Conservation (phyloP, 495 filamentous ascomycete species). For the Xylaria scruposa region DNA sequence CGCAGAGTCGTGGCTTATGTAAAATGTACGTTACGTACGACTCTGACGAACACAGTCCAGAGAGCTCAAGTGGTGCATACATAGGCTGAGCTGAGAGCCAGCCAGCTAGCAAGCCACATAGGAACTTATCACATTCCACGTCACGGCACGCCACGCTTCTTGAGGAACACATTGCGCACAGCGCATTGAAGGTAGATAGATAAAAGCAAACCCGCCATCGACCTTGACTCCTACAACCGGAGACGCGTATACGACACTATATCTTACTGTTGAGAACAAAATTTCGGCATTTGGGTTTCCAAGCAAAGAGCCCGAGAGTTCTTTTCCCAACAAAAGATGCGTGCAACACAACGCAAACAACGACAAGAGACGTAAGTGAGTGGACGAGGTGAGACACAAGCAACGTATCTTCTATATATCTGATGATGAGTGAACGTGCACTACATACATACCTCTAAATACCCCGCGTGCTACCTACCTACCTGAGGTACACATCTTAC, state of each 20-base stretch:
- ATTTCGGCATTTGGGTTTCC: neutral
- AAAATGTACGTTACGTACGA: neutral
- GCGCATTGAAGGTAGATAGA: neutral
- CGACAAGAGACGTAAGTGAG: neutral
- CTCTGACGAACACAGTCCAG: neutral
- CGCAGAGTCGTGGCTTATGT: slow-evolving; percentile 3
- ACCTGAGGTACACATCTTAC: neutral
- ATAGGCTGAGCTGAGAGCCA: neutral
- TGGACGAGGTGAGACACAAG: neutral
- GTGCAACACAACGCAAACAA: neutral
- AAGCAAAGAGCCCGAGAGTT: neutral
- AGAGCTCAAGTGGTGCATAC: neutral
- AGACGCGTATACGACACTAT: neutral
- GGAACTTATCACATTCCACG: neutral
- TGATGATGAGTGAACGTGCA: slow-evolving; percentile 2
- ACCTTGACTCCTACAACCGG: neutral
- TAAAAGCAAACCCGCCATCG: neutral
- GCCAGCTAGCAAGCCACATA: slow-evolving; percentile 11
- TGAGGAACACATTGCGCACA: neutral
- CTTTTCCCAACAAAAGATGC: neutral
- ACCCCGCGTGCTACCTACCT: neutral
- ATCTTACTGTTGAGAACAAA: neutral
- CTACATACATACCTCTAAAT: neutral
- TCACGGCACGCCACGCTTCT: neutral
- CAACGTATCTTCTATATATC: neutral